phyloP scores from a whole-genome alignment of 208 protist species.

The Leishmania turanica region DNA sequence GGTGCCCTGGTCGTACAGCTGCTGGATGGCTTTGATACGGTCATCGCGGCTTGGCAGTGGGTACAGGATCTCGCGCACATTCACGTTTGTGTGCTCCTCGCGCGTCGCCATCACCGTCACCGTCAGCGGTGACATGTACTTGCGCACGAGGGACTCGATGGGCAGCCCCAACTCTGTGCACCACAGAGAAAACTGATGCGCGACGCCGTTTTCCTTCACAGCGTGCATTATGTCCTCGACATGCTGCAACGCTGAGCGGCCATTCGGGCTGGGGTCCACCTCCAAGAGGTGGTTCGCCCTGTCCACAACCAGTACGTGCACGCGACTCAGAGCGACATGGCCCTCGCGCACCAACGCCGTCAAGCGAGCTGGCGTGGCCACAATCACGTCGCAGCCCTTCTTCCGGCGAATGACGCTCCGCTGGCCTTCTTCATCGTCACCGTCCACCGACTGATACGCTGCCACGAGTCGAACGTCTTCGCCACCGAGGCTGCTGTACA shows the following conservation, averaged over 20 bases:
- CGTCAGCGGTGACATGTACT: constrained; percentile 72
- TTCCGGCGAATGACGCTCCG: constrained; percentile 78
- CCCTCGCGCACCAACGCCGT: constrained; percentile 46
- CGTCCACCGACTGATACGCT: constrained; percentile 9
- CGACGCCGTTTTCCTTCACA: constrained; percentile 48
- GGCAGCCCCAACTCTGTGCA: constrained; percentile 67
- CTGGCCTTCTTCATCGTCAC: constrained; percentile 54
- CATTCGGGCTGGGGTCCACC: constrained; percentile 13
- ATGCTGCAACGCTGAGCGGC: constrained; percentile 45
- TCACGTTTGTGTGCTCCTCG: constrained; percentile 53
- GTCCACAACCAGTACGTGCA: constrained; percentile 94
- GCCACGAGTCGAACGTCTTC: constrained; percentile 67
- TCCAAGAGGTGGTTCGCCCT: constrained; percentile 97
- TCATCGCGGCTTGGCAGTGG: constrained; percentile 43
- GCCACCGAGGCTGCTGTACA: constrained; percentile 64
- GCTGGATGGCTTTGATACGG: constrained; percentile 48
- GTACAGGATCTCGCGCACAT: constrained; percentile 71
- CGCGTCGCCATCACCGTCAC: constrained; percentile 74
- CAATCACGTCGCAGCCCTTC: constrained; percentile 90
- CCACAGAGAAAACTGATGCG: constrained; percentile 94
- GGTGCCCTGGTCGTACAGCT: constrained; percentile 67
- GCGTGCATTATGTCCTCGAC: constrained; percentile 88
- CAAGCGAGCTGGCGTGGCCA: constrained; percentile 86
- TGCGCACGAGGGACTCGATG: constrained; percentile 63
- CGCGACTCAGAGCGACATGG: constrained; percentile 59